A percentile compares a stretch with the other conserved stretches of the same genome.
phyloP scores from a whole-genome alignment of 106 monocot genomes.

The Apostasia ramifera region DNA sequence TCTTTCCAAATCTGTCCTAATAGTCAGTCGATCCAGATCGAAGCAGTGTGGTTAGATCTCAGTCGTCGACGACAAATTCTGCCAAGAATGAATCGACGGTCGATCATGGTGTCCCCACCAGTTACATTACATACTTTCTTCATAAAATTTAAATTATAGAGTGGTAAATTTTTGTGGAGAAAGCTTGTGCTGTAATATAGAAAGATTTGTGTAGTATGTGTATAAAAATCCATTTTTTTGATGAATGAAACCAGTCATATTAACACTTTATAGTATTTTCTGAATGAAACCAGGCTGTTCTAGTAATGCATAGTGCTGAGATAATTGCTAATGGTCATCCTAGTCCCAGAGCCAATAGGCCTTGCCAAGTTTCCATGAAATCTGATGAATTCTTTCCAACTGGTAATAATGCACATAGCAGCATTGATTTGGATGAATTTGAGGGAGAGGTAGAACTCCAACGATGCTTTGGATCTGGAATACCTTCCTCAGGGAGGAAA shows the following conservation, averaged over 20 bases:
- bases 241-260: background rate
- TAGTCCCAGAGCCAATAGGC: conserved; percentile 10
- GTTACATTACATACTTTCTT: too few species aligned
- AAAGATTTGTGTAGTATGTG: too few species aligned
- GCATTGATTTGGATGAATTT: conserved; percentile 8
- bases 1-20: too few species aligned
- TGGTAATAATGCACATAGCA: background rate
- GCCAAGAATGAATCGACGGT: too few species aligned
- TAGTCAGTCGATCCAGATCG: too few species aligned
- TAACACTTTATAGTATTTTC: background rate
- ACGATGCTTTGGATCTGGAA: conserved; percentile 13
- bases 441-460: conserved; percentile 10
- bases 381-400: background rate
- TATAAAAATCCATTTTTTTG: too few species aligned
- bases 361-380: conserved; percentile 11
- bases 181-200: too few species aligned
- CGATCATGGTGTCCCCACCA: too few species aligned
- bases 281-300: conserved; percentile 41
- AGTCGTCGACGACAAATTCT: too few species aligned
- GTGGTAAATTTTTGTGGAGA: too few species aligned
- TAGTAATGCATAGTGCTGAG: conserved; percentile 71
- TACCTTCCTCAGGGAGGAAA: conserved; percentile 11
- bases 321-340: conserved; percentile 15
- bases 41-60: too few species aligned
- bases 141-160: too few species aligned